Conservation (phyloP, 441 rosid genomes). For the Arabidopsis lyrata region DNA sequence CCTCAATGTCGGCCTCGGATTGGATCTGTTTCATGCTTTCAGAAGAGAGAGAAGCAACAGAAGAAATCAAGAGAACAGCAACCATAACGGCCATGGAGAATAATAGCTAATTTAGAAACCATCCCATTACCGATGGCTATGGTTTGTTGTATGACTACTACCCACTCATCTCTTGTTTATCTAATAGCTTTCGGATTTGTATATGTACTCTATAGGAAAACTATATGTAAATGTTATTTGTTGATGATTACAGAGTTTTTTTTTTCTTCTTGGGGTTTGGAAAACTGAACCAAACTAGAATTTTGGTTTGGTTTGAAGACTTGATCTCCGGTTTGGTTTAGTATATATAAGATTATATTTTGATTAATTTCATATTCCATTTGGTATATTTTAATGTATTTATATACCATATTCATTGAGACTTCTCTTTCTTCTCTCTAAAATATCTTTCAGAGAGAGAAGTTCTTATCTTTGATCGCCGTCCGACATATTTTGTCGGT, state of each 20-base stretch:
- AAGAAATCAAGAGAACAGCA: slow-evolving; percentile 38
- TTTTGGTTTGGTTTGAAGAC: too few relatives aligned
- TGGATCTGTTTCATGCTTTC: slow-evolving; percentile 78
- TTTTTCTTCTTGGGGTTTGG: too few relatives aligned
- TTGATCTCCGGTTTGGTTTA: too few relatives aligned
- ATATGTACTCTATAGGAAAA: slow-evolving; percentile 21
- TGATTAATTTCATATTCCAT: not conserved
- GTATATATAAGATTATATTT: too few relatives aligned
- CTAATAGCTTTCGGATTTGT: slow-evolving; percentile 29
- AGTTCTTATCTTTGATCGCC: too few relatives aligned
- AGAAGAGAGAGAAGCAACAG: slow-evolving; percentile 60
- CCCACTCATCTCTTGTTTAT: not conserved
- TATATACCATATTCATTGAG: too few relatives aligned
- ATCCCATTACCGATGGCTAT: not conserved
- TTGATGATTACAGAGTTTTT: not conserved
- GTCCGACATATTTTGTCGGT: too few relatives aligned
- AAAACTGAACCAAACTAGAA: too few relatives aligned
- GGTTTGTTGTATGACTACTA: slow-evolving; percentile 24
- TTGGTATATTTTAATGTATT: too few relatives aligned
- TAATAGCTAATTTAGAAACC: slow-evolving; percentile 2
- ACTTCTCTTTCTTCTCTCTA: too few relatives aligned
- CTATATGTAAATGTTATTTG: slow-evolving; percentile 33
- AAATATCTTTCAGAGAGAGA: too few relatives aligned
- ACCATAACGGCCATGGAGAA: slow-evolving; percentile 37
- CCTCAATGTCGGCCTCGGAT: slow-evolving; percentile 72